Conservation (phyloP, 1,139 yeast species). For the Saccharomyces hybrid region DNA sequence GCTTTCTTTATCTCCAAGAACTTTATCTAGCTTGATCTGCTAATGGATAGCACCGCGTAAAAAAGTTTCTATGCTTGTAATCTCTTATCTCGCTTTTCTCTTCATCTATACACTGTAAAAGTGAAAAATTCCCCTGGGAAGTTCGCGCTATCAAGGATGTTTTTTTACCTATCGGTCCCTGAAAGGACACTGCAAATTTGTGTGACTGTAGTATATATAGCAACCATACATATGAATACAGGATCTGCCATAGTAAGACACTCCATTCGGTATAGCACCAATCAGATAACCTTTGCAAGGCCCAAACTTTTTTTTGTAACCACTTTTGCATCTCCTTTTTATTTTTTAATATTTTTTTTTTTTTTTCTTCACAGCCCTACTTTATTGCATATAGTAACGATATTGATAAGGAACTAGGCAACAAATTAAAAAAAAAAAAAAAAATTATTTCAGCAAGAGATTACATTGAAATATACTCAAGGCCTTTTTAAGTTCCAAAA, state of each 20-base stretch:
- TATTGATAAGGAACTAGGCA: not conserved
- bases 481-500: not conserved
- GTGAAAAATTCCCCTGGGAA: not conserved
- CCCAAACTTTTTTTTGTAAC: not conserved
- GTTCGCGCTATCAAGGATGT: not conserved
- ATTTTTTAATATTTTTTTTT: not conserved
- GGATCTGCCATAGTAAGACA: not conserved
- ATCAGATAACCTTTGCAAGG: not conserved
- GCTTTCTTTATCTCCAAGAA: not conserved
- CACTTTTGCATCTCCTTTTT: not conserved
- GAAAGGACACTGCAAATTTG: not conserved
- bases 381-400: not conserved
- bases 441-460: not conserved
- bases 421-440: not conserved
- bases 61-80: not conserved
- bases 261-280: not conserved
- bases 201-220: not conserved
- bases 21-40: not conserved
- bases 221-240: not conserved
- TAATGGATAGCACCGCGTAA: not conserved
- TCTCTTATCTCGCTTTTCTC: not conserved
- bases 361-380: not conserved
- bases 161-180: conserved; percentile 1
- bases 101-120: not conserved
- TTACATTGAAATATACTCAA: not conserved